Evolutionary conservation across 306 rosid species (phyloP).

Genomic region (Vicia sativa): DNA sequence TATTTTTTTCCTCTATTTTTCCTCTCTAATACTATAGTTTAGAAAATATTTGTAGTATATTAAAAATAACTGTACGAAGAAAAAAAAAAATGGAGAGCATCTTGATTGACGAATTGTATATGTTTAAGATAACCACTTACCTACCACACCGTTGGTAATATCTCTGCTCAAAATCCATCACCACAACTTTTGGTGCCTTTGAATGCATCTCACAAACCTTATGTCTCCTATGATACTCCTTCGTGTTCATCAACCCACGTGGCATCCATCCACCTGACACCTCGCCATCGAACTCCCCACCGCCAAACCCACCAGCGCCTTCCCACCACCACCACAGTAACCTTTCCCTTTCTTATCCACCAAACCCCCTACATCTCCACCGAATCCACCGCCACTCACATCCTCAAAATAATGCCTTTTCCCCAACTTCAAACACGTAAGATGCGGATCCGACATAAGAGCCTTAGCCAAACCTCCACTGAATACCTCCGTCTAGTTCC

Average conservation of each 20-base stretch:
- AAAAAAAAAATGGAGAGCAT: too few species aligned
- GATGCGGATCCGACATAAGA: conserved; percentile 73
- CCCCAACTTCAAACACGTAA: conserved; percentile 85
- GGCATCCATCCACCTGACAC: conserved; percentile 97
- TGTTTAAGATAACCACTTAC: conserved; percentile 40
- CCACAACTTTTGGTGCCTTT: conserved; percentile 85
- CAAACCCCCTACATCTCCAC: conserved; percentile 18
- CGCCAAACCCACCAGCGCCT: background rate
- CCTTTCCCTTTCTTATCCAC: conserved; percentile 57
- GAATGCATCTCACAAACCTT: conserved; percentile 95
- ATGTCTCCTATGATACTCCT: conserved; percentile 95
- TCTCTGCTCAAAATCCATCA: conserved; percentile 80
- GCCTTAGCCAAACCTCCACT: conserved; percentile 39
- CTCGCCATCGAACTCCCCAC: conserved; percentile 46
- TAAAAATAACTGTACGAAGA: too few species aligned
- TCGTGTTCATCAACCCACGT: conserved; percentile 74
- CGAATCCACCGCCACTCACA: conserved; percentile 29
- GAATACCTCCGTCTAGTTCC: background rate
- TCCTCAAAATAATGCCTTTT: conserved; percentile 94
- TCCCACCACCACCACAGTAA: background rate
- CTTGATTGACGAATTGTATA: too few species aligned
- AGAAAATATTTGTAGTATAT: too few species aligned
- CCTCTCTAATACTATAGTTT: too few species aligned
- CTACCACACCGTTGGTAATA: conserved; percentile 99
- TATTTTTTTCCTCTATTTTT: too few species aligned